Base-by-base conservation (phyloP, 768 basidiomycete species). In the Antrodiella citrinella region DNA sequence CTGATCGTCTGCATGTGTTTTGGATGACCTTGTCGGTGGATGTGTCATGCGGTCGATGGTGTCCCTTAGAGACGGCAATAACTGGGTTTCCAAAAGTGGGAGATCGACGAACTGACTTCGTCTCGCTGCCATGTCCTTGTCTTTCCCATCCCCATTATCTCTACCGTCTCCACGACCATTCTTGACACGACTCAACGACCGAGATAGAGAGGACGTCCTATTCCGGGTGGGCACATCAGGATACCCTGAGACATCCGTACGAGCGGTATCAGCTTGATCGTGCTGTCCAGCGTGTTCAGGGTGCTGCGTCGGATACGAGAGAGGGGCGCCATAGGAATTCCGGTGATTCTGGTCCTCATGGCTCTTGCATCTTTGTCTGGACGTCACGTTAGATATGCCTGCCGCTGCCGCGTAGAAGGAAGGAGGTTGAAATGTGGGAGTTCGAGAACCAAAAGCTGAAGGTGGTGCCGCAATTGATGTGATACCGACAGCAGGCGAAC, bases 21-120 rank as follows among this genome's bases (percentile, higher is more conserved):
- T n/a, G n/a, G n/a, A n/a, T n/a, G n/a, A n/a, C n/a, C n/a, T n/a
- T n/a, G n/a, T n/a, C 12, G 57, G 50, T 5, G 62, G 59, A 22
- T 59, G 59, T 2, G 86, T 88, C 86, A 88, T 89, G 43, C 78
- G 76, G 56, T 82, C 76, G 30, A 89, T 74, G 0, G 86, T 89
- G 50, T 87, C 85, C 39, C 78, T 72, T 26, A 89, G 68, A 15
- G 84, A 82, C 7, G 86, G 86, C 30, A 88, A 63, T 3, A 88
- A 69, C 22, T 84, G 77, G 0, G 77, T 68, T 54, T 89, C 85
- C 24, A 86, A 62, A 22, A 80, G 68, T 4, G 81, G 78, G 3
- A 86, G 65, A 47, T 78, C 78, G 10, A 65, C 69, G 15, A 78
- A 64, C 47, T 76, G 68, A 54, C 74, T 78, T 50, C 57, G 61